phyloP scores from a whole-genome alignment of 2,329 filamentous ascomycete species.

The Fusarium sororula region DNA sequence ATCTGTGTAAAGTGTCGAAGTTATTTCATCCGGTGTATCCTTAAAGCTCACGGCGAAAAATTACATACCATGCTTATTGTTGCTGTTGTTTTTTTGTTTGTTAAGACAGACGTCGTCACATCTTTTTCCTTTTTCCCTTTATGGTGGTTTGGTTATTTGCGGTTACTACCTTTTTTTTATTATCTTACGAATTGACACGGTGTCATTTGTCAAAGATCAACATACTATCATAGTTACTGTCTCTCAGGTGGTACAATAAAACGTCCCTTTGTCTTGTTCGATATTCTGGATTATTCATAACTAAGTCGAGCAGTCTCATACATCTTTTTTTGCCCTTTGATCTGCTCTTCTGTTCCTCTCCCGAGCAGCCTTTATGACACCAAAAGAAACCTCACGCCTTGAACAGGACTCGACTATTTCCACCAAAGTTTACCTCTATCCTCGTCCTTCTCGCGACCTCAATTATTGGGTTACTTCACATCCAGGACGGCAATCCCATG shows the following conservation, averaged over 20 bases:
- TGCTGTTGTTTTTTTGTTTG: constrained; percentile 23
- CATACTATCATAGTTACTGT: constrained; percentile 18
- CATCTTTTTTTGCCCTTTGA: too few relatives aligned
- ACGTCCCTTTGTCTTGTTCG: constrained; percentile 11
- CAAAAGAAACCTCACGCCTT: too few relatives aligned
- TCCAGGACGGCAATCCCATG: too few relatives aligned
- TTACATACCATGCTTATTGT: constrained; percentile 41
- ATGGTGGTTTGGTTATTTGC: constrained; percentile 4
- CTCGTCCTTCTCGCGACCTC: too few relatives aligned
- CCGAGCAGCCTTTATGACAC: too few relatives aligned
- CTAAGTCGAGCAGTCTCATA: neutral
- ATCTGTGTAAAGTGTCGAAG: constrained; percentile 37
- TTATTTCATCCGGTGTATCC: constrained; percentile 40
- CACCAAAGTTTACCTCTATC: too few relatives aligned
- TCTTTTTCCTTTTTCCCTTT: neutral
- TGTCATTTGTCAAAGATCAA: constrained; percentile 16
- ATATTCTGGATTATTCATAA: neutral
- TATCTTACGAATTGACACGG: constrained; percentile 4
- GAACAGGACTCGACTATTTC: too few relatives aligned
- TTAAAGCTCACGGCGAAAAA: constrained; percentile 42
- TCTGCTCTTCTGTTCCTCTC: too few relatives aligned
- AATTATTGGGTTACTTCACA: too few relatives aligned
- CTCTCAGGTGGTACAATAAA: constrained; percentile 16
- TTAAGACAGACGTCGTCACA: constrained; percentile 17
- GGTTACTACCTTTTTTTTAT: neutral